Conservation (phyloP, 768 basidiomycete genomes). For the Russula earlei region DNA sequence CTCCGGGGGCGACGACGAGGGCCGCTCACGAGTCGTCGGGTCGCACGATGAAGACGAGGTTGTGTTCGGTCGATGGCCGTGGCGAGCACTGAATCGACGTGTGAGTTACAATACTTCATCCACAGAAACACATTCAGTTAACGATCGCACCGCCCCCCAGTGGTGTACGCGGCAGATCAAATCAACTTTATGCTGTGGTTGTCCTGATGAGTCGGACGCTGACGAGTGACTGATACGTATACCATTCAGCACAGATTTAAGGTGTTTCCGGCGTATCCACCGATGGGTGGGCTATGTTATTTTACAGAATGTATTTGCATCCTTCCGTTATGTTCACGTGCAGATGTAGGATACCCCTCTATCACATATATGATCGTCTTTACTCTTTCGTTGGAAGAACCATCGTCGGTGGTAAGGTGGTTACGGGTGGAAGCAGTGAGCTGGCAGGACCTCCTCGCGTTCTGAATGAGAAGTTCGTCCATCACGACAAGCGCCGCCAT, state of each 20-base stretch:
- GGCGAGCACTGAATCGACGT: constrained; percentile 56
- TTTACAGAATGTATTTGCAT: constrained; percentile 11
- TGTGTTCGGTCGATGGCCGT: constrained; percentile 59
- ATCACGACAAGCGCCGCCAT: constrained; percentile 96
- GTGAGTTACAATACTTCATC: constrained; percentile 33
- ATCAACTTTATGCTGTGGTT: constrained; percentile 54
- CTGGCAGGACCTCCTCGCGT: constrained; percentile 69
- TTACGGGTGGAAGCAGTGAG: constrained; percentile 70
- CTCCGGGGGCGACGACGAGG: constrained; percentile 21
- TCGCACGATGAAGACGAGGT: constrained; percentile 42
- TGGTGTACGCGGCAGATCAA: constrained; percentile 83
- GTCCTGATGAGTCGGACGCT: constrained; percentile 42
- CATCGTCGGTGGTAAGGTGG: constrained; percentile 91
- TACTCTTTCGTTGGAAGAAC: constrained; percentile 27
- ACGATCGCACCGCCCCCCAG: constrained; percentile 28
- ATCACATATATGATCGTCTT: not conserved
- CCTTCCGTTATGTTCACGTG: constrained; percentile 5
- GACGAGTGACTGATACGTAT: constrained; percentile 28
- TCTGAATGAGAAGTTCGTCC: constrained; percentile 88
- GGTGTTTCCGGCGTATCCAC: not conserved
- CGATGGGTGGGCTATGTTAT: not conserved
- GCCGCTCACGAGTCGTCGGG: constrained; percentile 22
- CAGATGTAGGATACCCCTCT: constrained; percentile 10
- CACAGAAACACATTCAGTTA: not conserved
- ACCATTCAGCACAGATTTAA: not conserved